Evolutionary conservation across 2,329 filamentous ascomycete species (phyloP).

Genomic region (Magnaporthiopsis rhizophila): DNA sequence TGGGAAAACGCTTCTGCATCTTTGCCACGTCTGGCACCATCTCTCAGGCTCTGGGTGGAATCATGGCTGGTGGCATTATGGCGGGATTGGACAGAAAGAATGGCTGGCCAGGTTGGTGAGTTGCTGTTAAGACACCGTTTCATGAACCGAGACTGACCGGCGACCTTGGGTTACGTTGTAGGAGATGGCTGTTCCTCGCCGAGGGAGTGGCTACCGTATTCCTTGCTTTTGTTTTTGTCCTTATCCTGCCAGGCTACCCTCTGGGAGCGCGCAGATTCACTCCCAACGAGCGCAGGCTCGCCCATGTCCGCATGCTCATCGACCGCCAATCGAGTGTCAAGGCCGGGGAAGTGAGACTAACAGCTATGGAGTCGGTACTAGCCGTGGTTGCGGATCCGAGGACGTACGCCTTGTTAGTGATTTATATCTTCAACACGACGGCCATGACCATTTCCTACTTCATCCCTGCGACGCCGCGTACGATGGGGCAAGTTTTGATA

Average conservation of each 20-base stretch:
- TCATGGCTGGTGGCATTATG: slow-evolving; percentile 33
- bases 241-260: background rate
- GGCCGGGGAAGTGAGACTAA: slow-evolving; percentile 14
- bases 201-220: background rate
- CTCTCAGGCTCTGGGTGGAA: slow-evolving; percentile 31
- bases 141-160: background rate
- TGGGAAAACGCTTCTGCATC: slow-evolving; percentile 47
- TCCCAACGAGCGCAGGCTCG: background rate
- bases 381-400: slow-evolving; percentile 35
- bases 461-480: slow-evolving; percentile 41
- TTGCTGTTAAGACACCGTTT: too few relatives aligned
- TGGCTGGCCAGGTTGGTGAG: background rate
- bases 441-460: slow-evolving; percentile 45
- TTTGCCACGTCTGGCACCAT: slow-evolving; percentile 49
- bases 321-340: slow-evolving; percentile 12
- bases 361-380: slow-evolving; percentile 20
- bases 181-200: background rate
- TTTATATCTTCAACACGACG: slow-evolving; percentile 39
- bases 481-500: slow-evolving; percentile 24
- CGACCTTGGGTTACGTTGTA: background rate
- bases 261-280: background rate
- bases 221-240: background rate
- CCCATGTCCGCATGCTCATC: slow-evolving; percentile 10
- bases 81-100: slow-evolving; percentile 21
- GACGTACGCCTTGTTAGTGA: slow-evolving; percentile 38